phyloP scores from a whole-genome alignment of 2,329 filamentous ascomycete species.

The Chalara sp. region DNA sequence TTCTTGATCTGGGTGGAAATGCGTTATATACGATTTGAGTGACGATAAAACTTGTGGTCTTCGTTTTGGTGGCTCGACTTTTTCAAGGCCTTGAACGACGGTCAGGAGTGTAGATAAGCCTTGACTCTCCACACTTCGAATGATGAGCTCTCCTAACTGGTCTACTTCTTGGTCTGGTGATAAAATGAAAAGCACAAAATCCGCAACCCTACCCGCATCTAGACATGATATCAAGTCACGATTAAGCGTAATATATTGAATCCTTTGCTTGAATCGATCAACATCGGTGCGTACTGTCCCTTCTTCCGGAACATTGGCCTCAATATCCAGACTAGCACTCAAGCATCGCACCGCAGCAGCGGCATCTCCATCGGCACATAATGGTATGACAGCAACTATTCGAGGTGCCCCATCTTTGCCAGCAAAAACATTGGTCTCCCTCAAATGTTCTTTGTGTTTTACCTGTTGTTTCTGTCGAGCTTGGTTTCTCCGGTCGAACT shows the following conservation, averaged over 20 bases:
- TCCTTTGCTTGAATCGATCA: conserved; percentile 89
- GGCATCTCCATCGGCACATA: conserved; percentile 68
- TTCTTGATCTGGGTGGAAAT: conserved; percentile 89
- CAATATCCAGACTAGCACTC: conserved; percentile 74
- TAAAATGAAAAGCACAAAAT: conserved; percentile 83
- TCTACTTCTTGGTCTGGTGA: conserved; percentile 82
- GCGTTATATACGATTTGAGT: conserved; percentile 84
- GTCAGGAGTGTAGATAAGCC: conserved; percentile 91
- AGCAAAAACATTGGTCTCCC: conserved; percentile 74
- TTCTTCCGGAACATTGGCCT: conserved; percentile 53
- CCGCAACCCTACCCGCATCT: conserved; percentile 80
- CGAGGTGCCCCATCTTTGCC: conserved; percentile 82
- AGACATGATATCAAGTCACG: conserved; percentile 70
- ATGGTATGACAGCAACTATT: conserved; percentile 79
- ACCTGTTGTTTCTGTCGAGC: conserved; percentile 80
- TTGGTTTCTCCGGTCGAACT: conserved; percentile 91
- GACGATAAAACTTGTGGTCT: conserved; percentile 70
- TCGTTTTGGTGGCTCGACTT: conserved; percentile 73
- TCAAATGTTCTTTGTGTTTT: conserved; percentile 78
- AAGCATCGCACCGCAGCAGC: conserved; percentile 61
- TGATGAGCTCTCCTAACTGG: conserved; percentile 72
- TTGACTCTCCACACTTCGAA: conserved; percentile 85
- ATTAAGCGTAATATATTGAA: conserved; percentile 75
- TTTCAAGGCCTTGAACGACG: conserved; percentile 72
- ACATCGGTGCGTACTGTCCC: conserved; percentile 60